phyloP scores from a whole-genome alignment of 768 basidiomycete species.

The Rhodotorula babjevae region DNA sequence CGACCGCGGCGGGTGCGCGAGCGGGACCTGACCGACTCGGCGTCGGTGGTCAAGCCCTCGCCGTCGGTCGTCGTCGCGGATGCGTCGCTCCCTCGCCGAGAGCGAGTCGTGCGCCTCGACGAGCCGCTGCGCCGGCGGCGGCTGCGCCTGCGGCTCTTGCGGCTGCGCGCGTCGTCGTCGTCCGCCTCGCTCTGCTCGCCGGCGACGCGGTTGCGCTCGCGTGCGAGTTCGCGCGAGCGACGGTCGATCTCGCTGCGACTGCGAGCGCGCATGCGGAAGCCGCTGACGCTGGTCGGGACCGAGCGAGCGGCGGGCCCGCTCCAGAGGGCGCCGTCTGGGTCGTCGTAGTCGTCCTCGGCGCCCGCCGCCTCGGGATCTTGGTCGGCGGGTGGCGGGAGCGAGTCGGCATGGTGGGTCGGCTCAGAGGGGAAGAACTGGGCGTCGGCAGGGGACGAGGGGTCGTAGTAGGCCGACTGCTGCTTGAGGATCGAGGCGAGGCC shows the following conservation, averaged over 20 bases:
- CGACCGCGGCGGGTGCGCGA: not conserved
- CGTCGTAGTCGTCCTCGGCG: conserved; percentile 36
- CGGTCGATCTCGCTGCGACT: conserved; percentile 28
- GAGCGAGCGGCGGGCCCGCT: conserved; percentile 21
- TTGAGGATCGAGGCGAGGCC: conserved; percentile 29
- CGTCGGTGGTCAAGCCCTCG: conserved; percentile 21
- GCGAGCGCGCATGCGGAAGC: conserved; percentile 30
- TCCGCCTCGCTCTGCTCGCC: conserved; percentile 9
- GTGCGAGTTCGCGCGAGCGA: conserved; percentile 7
- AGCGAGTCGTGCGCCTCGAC: not conserved
- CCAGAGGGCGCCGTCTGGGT: conserved; percentile 29
- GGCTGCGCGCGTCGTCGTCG: conserved; percentile 16
- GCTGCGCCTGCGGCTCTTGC: conserved; percentile 3
- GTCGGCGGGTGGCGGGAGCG: not conserved
- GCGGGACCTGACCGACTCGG: conserved; percentile 6
- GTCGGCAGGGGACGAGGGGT: conserved; percentile 12
- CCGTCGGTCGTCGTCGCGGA: not conserved
- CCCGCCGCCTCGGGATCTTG: conserved; percentile 9
- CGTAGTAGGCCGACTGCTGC: conserved; percentile 21
- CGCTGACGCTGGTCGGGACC: conserved; percentile 30
- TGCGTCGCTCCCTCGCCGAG: conserved; percentile 23
- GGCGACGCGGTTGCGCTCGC: not conserved
- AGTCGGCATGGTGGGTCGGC: no score
- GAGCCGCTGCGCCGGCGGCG: conserved; percentile 2
- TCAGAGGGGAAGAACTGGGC: conserved; percentile 37